Conservation (phyloP, 306 rosid genomes). For the Cicer pinnatifidum region DNA sequence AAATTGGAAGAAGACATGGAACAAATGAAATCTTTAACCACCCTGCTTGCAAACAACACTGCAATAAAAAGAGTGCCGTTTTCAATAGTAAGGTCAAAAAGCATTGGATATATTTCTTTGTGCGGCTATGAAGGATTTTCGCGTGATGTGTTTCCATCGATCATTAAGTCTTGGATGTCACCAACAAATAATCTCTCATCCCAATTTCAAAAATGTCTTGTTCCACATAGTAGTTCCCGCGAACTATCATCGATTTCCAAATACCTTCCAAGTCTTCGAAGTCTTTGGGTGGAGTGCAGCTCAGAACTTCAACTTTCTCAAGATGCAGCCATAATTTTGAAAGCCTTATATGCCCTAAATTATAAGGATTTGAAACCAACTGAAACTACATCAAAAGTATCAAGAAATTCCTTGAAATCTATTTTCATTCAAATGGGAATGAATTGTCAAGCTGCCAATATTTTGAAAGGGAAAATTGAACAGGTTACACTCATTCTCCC, state of each 20-base stretch:
- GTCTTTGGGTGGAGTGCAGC: conserved; percentile 16
- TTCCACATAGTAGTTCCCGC: not conserved
- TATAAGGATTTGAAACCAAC: not conserved
- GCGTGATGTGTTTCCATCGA: conserved; percentile 32
- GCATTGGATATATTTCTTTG: conserved; percentile 44
- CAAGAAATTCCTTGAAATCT: not conserved
- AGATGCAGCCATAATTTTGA: conserved; percentile 1
- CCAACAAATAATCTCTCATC: conserved; percentile 35
- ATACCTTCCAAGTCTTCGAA: conserved; percentile 11
- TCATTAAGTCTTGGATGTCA: conserved; percentile 42
- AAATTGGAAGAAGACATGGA: conserved; percentile 41
- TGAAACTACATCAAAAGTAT: not conserved
- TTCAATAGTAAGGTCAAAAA: conserved; percentile 28
- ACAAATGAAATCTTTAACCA: conserved; percentile 41
- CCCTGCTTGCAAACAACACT: conserved; percentile 45
- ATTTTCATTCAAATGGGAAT: conserved; percentile 39
- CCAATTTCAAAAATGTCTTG: not conserved
- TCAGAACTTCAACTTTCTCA: conserved; percentile 13
- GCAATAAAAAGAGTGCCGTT: conserved; percentile 41
- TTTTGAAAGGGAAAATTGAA: conserved; percentile 11
- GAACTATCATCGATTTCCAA: not conserved
- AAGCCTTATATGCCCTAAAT: conserved; percentile 9
- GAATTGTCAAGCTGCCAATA: not conserved
- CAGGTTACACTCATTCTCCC: not conserved
- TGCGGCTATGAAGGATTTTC: conserved; percentile 47